Evolutionary conservation across 306 rosid species (phyloP).

Genomic region (Acacia acuminata): DNA sequence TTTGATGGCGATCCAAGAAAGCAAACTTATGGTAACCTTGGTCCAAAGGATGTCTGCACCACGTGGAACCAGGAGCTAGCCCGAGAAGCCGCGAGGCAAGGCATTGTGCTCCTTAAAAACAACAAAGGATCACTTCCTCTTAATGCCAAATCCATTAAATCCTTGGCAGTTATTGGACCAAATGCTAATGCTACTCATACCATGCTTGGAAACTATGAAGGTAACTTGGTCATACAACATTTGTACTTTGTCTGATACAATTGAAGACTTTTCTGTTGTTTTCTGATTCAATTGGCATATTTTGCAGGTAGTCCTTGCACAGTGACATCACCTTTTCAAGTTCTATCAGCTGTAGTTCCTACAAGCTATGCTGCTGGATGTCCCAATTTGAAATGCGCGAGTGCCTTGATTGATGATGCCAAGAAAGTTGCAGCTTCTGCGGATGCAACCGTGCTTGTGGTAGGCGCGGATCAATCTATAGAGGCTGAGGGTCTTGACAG

Average conservation of each 20-base stretch:
- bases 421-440: conserved; percentile 74
- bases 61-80: conserved; percentile 70
- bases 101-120: conserved; percentile 92
- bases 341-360: conserved; percentile 66
- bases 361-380: conserved; percentile 78
- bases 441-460: conserved; percentile 82
- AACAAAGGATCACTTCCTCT: conserved; percentile 71
- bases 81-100: conserved; percentile 95
- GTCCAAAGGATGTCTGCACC: conserved; percentile 95
- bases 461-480: conserved; percentile 76
- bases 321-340: conserved; percentile 82
- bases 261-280: neutral
- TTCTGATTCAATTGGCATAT: conserved; percentile 9
- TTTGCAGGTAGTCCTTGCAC: conserved; percentile 88
- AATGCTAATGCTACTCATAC: conserved; percentile 86
- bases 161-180: conserved; percentile 96
- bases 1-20: conserved; percentile 91
- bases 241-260: neutral
- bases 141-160: conserved; percentile 60
- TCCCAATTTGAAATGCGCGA: conserved; percentile 64
- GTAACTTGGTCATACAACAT: conserved; percentile 33
- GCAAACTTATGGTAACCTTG: conserved; percentile 75
- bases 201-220: conserved; percentile 97
- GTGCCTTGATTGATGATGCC: conserved; percentile 69
- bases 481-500: conserved; percentile 92